Evolutionary conservation across 202 grass and related monocot genomes (phyloP).

Genomic region (Digitaria exilis): DNA sequence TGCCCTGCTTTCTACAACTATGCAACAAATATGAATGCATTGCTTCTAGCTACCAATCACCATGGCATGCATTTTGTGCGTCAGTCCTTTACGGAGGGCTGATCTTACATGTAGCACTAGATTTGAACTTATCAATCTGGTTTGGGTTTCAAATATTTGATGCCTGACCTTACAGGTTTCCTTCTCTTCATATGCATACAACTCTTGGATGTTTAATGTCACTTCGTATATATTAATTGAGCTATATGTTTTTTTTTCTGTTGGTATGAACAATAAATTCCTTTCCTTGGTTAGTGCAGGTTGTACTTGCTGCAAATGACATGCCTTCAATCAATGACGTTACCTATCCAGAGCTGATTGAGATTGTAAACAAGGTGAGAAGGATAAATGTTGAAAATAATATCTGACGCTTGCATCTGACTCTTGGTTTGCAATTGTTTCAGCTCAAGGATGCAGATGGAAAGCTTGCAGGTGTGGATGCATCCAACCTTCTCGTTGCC

Average conservation of each 20-base stretch:
- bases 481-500: conserved; percentile 74
- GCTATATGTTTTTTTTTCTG: background rate
- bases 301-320: conserved; percentile 96
- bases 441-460: conserved; percentile 95
- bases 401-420: conserved; percentile 25
- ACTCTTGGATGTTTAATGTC: background rate
- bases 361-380: conserved; percentile 86
- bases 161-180: background rate
- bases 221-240: background rate
- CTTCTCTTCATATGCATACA: background rate
- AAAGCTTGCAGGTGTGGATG: conserved; percentile 83
- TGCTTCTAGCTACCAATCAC: background rate
- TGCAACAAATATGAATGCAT: background rate
- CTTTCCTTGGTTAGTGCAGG: conserved; percentile 48
- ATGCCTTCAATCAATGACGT: conserved; percentile 96
- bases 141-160: background rate
- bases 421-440: conserved; percentile 27
- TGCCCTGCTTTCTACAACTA: background rate
- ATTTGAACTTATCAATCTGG: background rate
- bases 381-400: background rate
- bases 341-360: conserved; percentile 79
- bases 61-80: background rate
- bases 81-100: background rate
- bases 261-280: conserved; percentile 9
- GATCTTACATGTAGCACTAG: background rate